Base-by-base conservation (phyloP, 2,329 filamentous ascomycete genomes). In the Botrytis deweyae region DNA sequence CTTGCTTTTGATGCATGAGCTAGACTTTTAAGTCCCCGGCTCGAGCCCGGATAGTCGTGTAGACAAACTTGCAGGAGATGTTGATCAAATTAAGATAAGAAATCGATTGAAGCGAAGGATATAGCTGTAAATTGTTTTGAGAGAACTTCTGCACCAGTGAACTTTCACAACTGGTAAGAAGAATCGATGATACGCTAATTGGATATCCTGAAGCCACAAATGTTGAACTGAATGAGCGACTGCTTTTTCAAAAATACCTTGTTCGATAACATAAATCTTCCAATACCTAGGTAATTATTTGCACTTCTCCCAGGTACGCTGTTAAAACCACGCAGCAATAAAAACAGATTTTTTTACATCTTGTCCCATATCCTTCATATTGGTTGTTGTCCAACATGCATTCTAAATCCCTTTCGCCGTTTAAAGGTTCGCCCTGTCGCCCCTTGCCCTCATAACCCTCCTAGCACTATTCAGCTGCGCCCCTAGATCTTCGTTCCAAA, bases 391-490 rank as follows among this genome's bases (percentile, higher is more conserved):
- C 36, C 25, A 52, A 18, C 5, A 12, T 7, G 12, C 12, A 52
- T 18, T 29, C 10, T 9, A 38, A 18, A 25, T 10, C 25, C 9
- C 29, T 29, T 8, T 40, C n/a, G 6, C 52, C n/a, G 6, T 18
- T 42, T 18, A 71, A 29, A 44, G 14, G 42, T 42, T 58, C 18
- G 18, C 49, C 25, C 38, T 58, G 10, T 2, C 36, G 14, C 9
- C 29, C 8, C 64, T 2, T 3, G 8, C 16, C 16, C 40, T 29
- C 72, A 85, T 79, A 22, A 84, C 81, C 29, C 78, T 77, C 66
- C 81, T 79, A 2, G 84, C 84, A 29, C 80, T 81, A 22, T 79
- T 79, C 72, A 86, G 80, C 55, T 83, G 81, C 29, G 78, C 73
- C 12, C 77, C 61, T 76, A 83, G 78, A 78, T 81, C 83, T 58